Base-by-base conservation (phyloP, 1,284 basidiomycete species). In the Singerocomus rubriflavus region DNA sequence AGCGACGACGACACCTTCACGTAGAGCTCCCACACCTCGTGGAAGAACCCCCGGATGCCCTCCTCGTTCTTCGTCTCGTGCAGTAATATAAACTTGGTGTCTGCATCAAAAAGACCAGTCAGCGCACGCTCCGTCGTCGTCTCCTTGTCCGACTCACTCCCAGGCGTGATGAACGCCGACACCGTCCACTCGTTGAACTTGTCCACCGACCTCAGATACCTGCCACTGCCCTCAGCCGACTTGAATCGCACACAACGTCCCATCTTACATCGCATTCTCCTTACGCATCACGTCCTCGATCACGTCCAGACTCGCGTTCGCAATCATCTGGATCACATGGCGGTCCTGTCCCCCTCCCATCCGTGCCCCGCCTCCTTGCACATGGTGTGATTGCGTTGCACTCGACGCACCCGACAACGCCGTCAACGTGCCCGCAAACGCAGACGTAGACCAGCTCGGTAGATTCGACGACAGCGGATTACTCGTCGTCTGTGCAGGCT, bases 161-260 rank as follows among this genome's bases (percentile, higher is more conserved):
- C 90, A 4, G 93, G 86, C 1, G 94, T 96, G 14, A 97, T 77
- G 71, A 96, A 98, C 29, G 91, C 93, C 9, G 94, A 97, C 17
- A 97, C 85, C 2, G 83, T 93, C 94, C 95, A 98, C 66, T 98
- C 95, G 65, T 98, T 97, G 73, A 97, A 95, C 71, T 88, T 91
- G 77, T 98, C 94, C 50, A 97, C 84, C 17, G 84, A 83, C 66
- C 93, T 94, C 52, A 97, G 76, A 69, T 96, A 96, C 85, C 94
- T 97, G 57, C 58, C 62, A 55, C 46, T 27, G 50, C 51, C 45
- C 55, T 60, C 50, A 60, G 61, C 49, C 33, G 38, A 44, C 14
- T 4, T 10, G 48, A 36, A 37, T 35, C 48, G 21, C 47, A 56
- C 54, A 57, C 26, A 8, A 8, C n/a, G 36, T 14, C 39, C 21